A percentile compares a stretch with the other conserved stretches of the same genome.
Evolutionary conservation across 495 filamentous ascomycete species (phyloP).

Genomic region (Delitschia confertaspora): DNA sequence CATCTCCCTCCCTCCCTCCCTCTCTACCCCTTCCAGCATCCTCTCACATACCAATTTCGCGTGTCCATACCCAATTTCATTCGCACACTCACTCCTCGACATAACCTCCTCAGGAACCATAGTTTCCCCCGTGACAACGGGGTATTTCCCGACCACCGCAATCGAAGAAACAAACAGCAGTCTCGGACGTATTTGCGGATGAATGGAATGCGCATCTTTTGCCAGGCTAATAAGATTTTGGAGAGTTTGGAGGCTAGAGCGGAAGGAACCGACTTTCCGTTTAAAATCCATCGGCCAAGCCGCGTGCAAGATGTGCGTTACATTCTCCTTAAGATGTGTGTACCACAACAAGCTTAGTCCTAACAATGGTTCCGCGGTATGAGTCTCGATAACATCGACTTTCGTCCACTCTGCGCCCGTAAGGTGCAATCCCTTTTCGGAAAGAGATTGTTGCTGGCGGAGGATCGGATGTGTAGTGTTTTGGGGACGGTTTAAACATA

Average conservation of each 20-base stretch:
- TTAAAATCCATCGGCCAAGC: constrained; percentile 40
- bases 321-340: constrained; percentile 1
- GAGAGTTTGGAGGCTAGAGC: constrained; percentile 31
- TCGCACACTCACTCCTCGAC: constrained; percentile 10
- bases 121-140: not conserved
- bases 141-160: constrained; percentile 1
- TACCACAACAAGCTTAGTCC: constrained; percentile 9
- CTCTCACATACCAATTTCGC: constrained; percentile 37
- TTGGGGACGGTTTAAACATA: constrained; percentile 1
- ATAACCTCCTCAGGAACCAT: constrained; percentile 10
- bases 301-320: constrained; percentile 38
- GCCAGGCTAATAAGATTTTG: constrained; percentile 30
- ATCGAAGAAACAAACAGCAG: constrained; percentile 26
- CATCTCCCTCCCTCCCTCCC: constrained; percentile 15
- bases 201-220: not conserved
- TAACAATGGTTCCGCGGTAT: not conserved
- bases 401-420: not conserved
- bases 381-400: not conserved
- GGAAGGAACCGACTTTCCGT: constrained; percentile 28
- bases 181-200: not conserved
- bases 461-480: not conserved
- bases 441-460: not conserved
- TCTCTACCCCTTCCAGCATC: constrained; percentile 24
- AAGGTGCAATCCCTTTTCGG: not conserved
- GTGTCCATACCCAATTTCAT: constrained; percentile 25